A percentile compares a stretch with the other conserved stretches of the same genome.
These are phyloP conservation scores for Ajuga reptans DNA, from an alignment of 305 asterid species.

Conservation along the genomic window DNA sequence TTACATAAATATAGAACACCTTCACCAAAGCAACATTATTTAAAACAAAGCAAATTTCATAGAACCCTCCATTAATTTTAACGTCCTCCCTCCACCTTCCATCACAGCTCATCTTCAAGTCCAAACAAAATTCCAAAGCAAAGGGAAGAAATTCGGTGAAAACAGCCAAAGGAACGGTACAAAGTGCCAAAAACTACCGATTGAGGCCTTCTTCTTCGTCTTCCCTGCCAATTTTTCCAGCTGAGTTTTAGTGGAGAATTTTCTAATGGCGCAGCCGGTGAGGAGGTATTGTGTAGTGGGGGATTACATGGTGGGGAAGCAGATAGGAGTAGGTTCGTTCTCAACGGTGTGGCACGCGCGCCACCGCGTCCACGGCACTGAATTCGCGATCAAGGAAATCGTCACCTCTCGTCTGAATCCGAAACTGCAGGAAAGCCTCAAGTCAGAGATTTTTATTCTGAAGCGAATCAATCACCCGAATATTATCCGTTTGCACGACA, in stretches of 20 bases:
- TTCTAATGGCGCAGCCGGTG: constrained; percentile 49
- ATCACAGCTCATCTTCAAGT: constrained; percentile 16
- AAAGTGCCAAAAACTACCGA: constrained; percentile 19
- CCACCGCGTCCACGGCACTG: constrained; percentile 65
- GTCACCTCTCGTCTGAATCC: constrained; percentile 43
- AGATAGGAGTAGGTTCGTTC: constrained; percentile 72
- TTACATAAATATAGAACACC: neutral
- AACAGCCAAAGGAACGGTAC: neutral
- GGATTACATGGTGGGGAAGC: constrained; percentile 64
- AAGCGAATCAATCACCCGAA: constrained; percentile 78
- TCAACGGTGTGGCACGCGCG: constrained; percentile 90
- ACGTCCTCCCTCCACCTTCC: constrained; percentile 5
- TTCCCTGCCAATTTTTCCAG: neutral
- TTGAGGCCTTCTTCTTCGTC: neutral
- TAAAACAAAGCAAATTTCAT: neutral
- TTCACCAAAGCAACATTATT: constrained; percentile 16
- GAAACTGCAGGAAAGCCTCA: constrained; percentile 63
- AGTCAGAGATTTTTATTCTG: constrained; percentile 73
- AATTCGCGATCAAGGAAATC: constrained; percentile 83
- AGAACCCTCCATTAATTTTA: constrained; percentile 17
- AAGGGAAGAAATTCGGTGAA: neutral
- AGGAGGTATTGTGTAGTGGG: constrained; percentile 52
- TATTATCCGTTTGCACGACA: constrained; percentile 77
- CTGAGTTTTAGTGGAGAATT: neutral
- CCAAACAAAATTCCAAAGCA: neutral